A percentile compares a stretch with the other conserved stretches of the same genome.
Evolutionary conservation across 169 alveolate species (phyloP).

Genomic region (Pseudocohnilembus persalinus): DNA sequence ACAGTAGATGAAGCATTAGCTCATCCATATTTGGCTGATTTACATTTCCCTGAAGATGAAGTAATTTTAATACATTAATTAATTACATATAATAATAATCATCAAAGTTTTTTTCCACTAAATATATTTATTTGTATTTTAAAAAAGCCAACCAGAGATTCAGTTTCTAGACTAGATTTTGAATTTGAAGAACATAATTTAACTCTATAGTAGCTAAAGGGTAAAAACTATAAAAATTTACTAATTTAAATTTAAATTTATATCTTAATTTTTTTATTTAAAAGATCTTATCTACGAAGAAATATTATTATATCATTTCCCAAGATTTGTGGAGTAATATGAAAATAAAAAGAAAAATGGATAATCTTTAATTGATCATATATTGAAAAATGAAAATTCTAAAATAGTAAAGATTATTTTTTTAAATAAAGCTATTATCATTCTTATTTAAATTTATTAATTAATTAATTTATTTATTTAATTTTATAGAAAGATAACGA

Average conservation of each 20-base stretch:
- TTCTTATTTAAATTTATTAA: too few relatives aligned
- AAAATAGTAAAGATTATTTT: slow-evolving; percentile 11
- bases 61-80: not conserved
- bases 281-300: slow-evolving; percentile 42
- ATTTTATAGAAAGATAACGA: not conserved
- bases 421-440: too few relatives aligned
- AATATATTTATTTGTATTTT: not conserved
- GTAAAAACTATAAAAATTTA: not conserved
- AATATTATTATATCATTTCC: slow-evolving; percentile 31
- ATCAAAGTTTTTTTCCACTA: not conserved
- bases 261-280: not conserved
- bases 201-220: slow-evolving; percentile 55
- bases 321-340: slow-evolving; percentile 15
- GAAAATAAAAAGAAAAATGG: slow-evolving; percentile 22
- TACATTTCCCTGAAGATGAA: slow-evolving; percentile 79
- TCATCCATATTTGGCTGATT: slow-evolving; percentile 74
- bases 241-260: not conserved
- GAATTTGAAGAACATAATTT: slow-evolving; percentile 68
- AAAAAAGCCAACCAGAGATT: slow-evolving; percentile 57
- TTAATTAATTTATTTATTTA: too few relatives aligned
- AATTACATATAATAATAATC: too few relatives aligned
- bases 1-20: slow-evolving; percentile 71
- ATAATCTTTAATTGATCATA: slow-evolving; percentile 23
- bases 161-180: slow-evolving; percentile 62
- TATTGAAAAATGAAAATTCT: slow-evolving; percentile 30